Evolutionary conservation across 768 basidiomycete genomes (phyloP), one percentile per base, ranked within the genome.

Genomic region (Psilocybe cyanescens): DNA sequence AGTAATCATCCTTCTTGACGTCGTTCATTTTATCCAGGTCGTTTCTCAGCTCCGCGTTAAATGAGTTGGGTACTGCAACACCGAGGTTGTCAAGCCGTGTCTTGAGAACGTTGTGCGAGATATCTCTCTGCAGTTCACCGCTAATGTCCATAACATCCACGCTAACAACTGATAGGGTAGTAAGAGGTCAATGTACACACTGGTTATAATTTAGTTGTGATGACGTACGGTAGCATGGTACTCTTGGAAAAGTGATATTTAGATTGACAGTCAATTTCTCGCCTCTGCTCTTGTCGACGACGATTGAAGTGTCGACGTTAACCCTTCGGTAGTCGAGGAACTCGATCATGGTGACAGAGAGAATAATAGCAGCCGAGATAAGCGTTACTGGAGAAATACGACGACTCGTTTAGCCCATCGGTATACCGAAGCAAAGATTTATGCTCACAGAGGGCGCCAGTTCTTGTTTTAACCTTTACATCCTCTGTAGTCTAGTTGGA

Each of bases 81-180:
- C 95, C 94, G 3, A 76, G 65, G 17, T 78, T 71, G 62, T 88
- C 83, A 31, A 98, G 76, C 12, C 97, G 86, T 11, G 86, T 89
- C 74, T 98, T 98, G 58, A 89, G 69, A 58, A 99, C 84, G 69
- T 94, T 94, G 74, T 98, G 96, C 7, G 94, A 85, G 52, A 98
- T 72, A 70, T 98, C 94, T 60, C 90, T 83, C 73, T 98, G 97
- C 30, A 91, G 87, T 80, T 98, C 97, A 29, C 97, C 97, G 60
- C 92, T 94, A 61, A 99, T 97, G 71, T 99, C 97, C 93, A 98
- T 96, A 55, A 99, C 88, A 75, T 99, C 97, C 56, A 99, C 78
- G 72, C 94, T 96, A 57, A 99, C 84, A 50, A 99, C 97, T 99
- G 69, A 44, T 44, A 16, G 39, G 14, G 24, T 58, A 6, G 50